Evolutionary conservation across 768 basidiomycete genomes (phyloP), one percentile per base, ranked within the genome.

Genomic region (Termitomyces sp.): DNA sequence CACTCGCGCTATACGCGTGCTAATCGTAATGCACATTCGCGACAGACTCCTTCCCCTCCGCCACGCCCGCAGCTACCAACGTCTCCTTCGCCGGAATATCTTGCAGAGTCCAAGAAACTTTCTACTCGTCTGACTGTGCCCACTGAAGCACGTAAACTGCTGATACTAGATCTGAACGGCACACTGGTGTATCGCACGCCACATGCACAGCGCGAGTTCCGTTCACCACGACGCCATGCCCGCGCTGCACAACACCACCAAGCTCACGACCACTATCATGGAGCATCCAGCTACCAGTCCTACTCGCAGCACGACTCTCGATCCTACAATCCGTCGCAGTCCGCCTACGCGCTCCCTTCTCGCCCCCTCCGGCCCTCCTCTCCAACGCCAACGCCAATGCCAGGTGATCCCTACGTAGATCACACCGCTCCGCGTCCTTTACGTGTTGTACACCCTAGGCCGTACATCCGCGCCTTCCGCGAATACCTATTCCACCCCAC

Each of bases 101-200:
- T 76, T 18, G 18, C 54, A 35, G 64, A 65, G 6, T 69, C 76
- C 2, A 60, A 64, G 0, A 57, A 68, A 35, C 68, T 72, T 0
- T 75, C 76, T 8, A 49, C 53, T 9, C 61, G 54, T 4, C 59
- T 76, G 6, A 20, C 56, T 0, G 63, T 70, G 6, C 68, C 71
- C 10, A 53, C 69, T 49, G 58, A 16, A 63, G 68, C 5, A 6
- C 78, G 85, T 24, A 92, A 91, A 65, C 78, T 92, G 1, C 76
- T 92, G 50, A 77, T 92, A 5, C 77, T 92, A 7, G 90, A 92
- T 66, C 74, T 90, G 28, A 90, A 92, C 61, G 90, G 90, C 14
- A 85, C 88, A 0, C 79, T 92, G 16, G 77, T 92, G 26, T 74
- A 82, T 32, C 85, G 89, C 32, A 77, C 83, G 6, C 70, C 77